These are phyloP conservation scores for Escovopsis weberi DNA, from an alignment of 2,329 filamentous ascomycete genomes.

Conservation along the genomic window DNA sequence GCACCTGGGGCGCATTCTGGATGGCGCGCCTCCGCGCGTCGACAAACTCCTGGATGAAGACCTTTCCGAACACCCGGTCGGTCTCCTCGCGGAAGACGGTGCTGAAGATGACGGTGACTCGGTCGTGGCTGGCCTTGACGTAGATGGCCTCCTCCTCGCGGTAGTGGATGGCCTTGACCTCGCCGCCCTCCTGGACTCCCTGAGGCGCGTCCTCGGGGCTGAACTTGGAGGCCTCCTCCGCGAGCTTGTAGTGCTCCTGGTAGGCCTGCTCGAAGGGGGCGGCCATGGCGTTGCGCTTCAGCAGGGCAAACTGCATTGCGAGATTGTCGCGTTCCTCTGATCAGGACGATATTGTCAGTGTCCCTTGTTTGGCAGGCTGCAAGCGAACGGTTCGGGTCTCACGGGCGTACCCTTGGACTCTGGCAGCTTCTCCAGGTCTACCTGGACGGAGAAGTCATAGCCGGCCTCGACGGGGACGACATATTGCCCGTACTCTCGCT, in stretches of 20 bases:
- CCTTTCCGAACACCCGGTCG: conserved; percentile 91
- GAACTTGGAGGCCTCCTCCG: conserved; percentile 81
- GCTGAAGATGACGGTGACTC: conserved; percentile 97
- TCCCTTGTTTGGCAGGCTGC: not conserved
- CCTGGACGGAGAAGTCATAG: conserved; percentile 87
- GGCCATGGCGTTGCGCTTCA: conserved; percentile 98
- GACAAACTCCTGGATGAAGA: conserved; percentile 97
- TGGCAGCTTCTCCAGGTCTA: conserved; percentile 81
- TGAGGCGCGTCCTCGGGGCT: conserved; percentile 89
- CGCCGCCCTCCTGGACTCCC: conserved; percentile 74
- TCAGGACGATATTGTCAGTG: conserved; percentile 3
- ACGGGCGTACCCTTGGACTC: conserved; percentile 49
- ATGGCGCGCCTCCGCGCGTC: conserved; percentile 89
- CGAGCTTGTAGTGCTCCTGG: conserved; percentile 73
- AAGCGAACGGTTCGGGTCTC: not conserved
- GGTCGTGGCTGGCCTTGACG: conserved; percentile 92
- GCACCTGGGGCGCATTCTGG: conserved; percentile 93
- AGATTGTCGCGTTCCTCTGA: conserved; percentile 74
- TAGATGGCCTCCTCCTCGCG: conserved; percentile 98
- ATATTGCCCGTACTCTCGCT: conserved; percentile 88
- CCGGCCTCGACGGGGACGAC: conserved; percentile 77
- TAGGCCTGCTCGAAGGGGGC: conserved; percentile 97
- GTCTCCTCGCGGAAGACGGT: conserved; percentile 97
- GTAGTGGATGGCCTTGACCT: conserved; percentile 95
- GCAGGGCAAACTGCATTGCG: conserved; percentile 69